Conservation (phyloP, 2,329 filamentous ascomycete genomes). For the Talaromyces verruculosus region DNA sequence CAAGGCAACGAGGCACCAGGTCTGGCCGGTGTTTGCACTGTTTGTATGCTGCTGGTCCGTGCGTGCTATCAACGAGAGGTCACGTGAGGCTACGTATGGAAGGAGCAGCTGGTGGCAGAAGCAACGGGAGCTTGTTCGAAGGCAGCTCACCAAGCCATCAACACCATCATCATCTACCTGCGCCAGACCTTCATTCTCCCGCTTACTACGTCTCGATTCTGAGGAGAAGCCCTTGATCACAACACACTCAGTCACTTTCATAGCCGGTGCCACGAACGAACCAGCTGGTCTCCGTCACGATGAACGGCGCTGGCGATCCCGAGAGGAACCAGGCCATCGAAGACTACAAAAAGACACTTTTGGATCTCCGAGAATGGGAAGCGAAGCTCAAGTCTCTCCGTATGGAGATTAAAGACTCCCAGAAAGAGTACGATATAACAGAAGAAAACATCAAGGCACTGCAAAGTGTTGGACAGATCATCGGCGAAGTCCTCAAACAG, state of each 20-base stretch:
- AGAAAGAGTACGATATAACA: conserved; percentile 93
- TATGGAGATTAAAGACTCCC: conserved; percentile 91
- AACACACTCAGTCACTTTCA: background rate
- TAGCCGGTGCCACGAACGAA: background rate
- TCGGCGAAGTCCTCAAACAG: conserved; percentile 98
- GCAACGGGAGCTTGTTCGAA: conserved; percentile 17
- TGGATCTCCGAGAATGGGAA: conserved; percentile 98
- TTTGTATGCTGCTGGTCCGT: conserved; percentile 14
- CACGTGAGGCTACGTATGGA: conserved; percentile 18
- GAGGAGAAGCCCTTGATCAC: background rate
- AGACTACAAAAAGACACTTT: conserved; percentile 75
- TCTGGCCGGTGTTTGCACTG: background rate
- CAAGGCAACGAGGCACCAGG: background rate
- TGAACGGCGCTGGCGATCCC: conserved; percentile 48
- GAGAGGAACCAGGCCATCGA: conserved; percentile 68
- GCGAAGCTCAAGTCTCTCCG: conserved; percentile 93
- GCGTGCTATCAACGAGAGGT: background rate
- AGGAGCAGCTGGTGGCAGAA: conserved; percentile 2
- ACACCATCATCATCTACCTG: background rate
- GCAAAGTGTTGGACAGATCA: conserved; percentile 98
- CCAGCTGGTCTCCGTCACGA: conserved; percentile 27
- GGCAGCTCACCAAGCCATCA: conserved; percentile 12
- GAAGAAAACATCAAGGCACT: conserved; percentile 99
- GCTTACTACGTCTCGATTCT: background rate
- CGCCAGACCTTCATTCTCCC: conserved; percentile 4